Percentiles rank a stretch among this genome's conserved stretches.
These are phyloP conservation scores for Chaetomidium leptoderma DNA, from an alignment of 495 filamentous ascomycete genomes.

Conservation along the genomic window DNA sequence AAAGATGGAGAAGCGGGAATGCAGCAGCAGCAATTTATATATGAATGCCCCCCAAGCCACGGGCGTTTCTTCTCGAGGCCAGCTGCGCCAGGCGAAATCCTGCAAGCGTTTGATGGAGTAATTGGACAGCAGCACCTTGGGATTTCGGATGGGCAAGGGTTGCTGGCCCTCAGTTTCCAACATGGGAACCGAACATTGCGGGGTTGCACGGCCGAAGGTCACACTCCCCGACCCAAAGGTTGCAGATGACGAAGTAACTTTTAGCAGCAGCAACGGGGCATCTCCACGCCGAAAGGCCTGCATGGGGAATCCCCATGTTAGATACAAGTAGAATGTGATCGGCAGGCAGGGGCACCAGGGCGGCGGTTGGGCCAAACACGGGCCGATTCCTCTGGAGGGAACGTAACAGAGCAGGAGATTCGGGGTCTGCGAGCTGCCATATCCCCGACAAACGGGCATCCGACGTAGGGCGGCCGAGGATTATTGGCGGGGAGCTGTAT, in stretches of 20 bases:
- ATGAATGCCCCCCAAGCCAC: too few relatives aligned
- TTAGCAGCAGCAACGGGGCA: background rate
- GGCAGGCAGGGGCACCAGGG: background rate
- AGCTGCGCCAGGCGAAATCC: background rate
- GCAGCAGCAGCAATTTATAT: background rate
- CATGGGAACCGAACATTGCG: background rate
- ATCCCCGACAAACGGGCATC: too few relatives aligned
- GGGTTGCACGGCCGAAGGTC: conserved; percentile 13
- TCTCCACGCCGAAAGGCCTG: background rate
- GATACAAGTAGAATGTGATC: too few relatives aligned
- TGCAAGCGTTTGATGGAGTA: background rate
- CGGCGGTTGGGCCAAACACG: conserved; percentile 1
- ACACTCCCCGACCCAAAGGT: conserved; percentile 4
- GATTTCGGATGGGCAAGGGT: background rate
- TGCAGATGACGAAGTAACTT: background rate
- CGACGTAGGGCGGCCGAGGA: too few relatives aligned
- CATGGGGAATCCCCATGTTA: background rate
- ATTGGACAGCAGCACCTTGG: background rate
- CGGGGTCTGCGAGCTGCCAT: background rate
- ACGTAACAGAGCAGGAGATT: background rate
- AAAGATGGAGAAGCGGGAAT: background rate
- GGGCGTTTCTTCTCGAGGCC: too few relatives aligned
- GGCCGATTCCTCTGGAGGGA: background rate
- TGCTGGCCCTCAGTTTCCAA: conserved; percentile 5
- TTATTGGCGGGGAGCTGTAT: too few relatives aligned